Evolutionary conservation across 163 green algal genomes (phyloP).

Genomic region (Scenedesmus sp.): DNA sequence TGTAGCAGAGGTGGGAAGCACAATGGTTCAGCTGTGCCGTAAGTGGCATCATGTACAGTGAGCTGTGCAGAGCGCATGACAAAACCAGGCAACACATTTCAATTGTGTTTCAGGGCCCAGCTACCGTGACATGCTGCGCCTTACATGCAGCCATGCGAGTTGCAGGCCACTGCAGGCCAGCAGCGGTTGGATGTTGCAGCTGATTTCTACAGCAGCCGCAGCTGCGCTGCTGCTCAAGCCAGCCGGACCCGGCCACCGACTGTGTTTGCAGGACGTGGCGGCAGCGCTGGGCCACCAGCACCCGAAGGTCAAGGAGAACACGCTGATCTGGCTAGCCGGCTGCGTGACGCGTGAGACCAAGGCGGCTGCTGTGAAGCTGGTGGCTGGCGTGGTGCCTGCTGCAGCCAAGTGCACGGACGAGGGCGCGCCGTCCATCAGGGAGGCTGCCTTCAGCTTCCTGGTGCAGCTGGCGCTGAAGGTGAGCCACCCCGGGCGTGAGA

Average conservation of each 20-base stretch:
- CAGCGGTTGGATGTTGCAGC: neutral
- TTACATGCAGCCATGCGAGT: neutral
- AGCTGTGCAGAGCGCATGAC: neutral
- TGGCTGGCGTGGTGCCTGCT: conserved; percentile 74
- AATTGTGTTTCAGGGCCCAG: too few relatives aligned
- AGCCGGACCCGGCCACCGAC: neutral
- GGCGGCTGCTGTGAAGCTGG: conserved; percentile 67
- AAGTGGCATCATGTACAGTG: neutral
- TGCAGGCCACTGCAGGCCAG: neutral
- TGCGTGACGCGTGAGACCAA: conserved; percentile 70
- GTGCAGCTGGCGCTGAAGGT: conserved; percentile 83
- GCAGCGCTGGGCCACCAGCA: conserved; percentile 52
- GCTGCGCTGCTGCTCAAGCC: too few relatives aligned
- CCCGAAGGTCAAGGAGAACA: conserved; percentile 78
- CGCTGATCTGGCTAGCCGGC: conserved; percentile 69
- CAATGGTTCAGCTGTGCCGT: neutral
- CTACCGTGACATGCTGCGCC: neutral
- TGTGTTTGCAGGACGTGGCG: conserved; percentile 63
- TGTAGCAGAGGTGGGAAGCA: conserved; percentile 70
- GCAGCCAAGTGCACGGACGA: conserved; percentile 84
- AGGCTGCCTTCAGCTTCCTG: conserved; percentile 81
- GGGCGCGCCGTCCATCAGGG: conserved; percentile 79
- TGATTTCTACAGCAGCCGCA: neutral
- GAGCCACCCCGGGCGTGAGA: neutral
- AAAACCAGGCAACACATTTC: neutral